Evolutionary conservation across 2,329 filamentous ascomycete species (phyloP), one percentile per base, ranked within the genome.

Genomic region (Rutstroemia sp.): DNA sequence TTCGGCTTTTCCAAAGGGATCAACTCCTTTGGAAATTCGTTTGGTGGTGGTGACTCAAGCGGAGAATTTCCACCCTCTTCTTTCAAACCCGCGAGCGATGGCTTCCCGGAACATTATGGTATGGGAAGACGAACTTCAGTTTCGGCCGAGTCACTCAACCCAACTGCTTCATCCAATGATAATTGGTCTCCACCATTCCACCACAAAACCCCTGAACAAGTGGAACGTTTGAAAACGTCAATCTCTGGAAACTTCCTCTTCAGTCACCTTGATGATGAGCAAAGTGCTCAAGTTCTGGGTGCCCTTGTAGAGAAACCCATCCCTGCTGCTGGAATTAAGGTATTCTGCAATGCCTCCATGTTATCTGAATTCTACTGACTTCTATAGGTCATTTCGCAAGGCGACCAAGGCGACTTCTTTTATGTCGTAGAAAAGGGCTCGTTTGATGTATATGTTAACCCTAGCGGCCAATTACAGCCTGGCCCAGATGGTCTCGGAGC

Each of bases 321-420:
- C 66, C 94, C 94, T 1, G 89, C 90, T 61, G 95, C 94, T 74
- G 92, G 84, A 61, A 86, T 86, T 69, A 86, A 86, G 76, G 83
- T 84, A 56, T 40, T 60, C 60, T 16, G n/a, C 19, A 47, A 23
- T 54, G 19, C 12, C 12, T 17, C 19, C 38, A 40, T 25, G 5
- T 42, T 21, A 39, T 34, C 49, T 30, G 34, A 51, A 27, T 19
- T 14, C 19, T 8, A 52, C 54, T 48, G 16, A 54, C 30, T 4
- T 25, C 23, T 14, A 10, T 80, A 96, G 80, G 90, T 99, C 57
- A 97, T 99, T 64, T 87, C 86, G 50, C 94, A 99, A 75, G 94
- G 94, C 55, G 94, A 97, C 68, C 87, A 92, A 0, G 94, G 94
- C 45, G 94, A 99, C 73, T 97, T 88, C 76, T 99, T 99, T 75